These are phyloP conservation scores for Backusella westeae DNA, from an alignment of 192 early-diverging fungal genomes.

Conservation along the genomic window DNA sequence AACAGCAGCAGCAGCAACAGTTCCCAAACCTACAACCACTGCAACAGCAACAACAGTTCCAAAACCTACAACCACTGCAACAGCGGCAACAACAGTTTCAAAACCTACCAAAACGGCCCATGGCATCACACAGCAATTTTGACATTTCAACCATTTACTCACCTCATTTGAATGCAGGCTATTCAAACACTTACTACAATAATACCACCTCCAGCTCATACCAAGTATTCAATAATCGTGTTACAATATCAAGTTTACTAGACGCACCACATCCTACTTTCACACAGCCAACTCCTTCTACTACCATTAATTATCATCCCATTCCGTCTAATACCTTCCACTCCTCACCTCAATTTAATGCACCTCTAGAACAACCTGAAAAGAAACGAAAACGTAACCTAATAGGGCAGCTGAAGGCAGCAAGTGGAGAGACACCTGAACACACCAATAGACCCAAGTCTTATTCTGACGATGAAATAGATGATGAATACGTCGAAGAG, in stretches of 20 bases:
- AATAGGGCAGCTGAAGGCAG: neutral
- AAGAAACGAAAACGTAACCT: constrained; percentile 8
- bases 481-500: neutral
- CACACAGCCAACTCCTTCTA: neutral
- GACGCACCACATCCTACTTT: neutral
- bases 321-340: neutral
- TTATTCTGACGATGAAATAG: neutral
- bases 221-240: neutral
- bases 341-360: neutral
- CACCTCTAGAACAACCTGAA: neutral
- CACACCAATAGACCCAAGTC: neutral
- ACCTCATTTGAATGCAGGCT: neutral
- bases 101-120: neutral
- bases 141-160: neutral
- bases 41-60: neutral
- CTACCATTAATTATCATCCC: neutral
- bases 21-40: neutral
- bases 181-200: neutral
- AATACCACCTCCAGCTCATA: neutral
- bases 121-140: neutral
- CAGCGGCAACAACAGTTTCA: neutral
- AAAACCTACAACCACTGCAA: neutral
- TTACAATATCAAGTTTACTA: neutral
- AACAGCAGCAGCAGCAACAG: neutral
- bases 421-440: neutral